Base-by-base conservation (phyloP, 495 filamentous ascomycete species). In the Aspergillus diversus region DNA sequence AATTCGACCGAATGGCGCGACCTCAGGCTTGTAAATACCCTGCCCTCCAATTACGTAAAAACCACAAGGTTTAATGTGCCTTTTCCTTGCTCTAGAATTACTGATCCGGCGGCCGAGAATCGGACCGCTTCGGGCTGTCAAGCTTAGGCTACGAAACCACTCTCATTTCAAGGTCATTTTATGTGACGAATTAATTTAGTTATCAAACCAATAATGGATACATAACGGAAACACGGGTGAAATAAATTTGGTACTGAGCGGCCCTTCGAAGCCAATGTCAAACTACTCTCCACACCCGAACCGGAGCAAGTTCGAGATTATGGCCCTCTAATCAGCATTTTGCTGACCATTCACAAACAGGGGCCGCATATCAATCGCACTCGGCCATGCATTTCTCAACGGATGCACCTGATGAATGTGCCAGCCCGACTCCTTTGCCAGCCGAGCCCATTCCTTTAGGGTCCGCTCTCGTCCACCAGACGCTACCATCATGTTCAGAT, bases 351-450 rank as follows among this genome's bases (percentile, higher is more conserved):
- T 43, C 39, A 43, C 39, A 43, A 43, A 43, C 15, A 43, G 39
- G 39, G 50, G 50, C 50, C 50, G 17, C 50, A 53, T 21, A 17
- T 53, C 50, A 27, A 53, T 53, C 15, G 50, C 50, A 53, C 50
- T 27, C n/a, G 50, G 50, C 50, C 50, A 53, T 17, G 50, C 50
- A 27, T 32, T 32, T 32, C 50, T 21, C 27, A 53, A 32, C 13
- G 15, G 17, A 17, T 32, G 17, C 6, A 60, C 49, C 47, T 35
- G 33, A 27, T 39, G 46, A 3, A 60, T n/a, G n/a, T 53, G n/a
- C 58, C 58, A 60, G 12, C 58, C 58, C 31, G 48, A 16, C 49
- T n/a, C 15, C n/a, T 31, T 46, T 6, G 58, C 58, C 47, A 60
- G 15, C n/a, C 11, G 9, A 17, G 4, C 5, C 48, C 49, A 60